Evolutionary conservation across 2,329 filamentous ascomycete genomes (phyloP), one percentile per base, ranked within the genome.

Genomic region (Penicillium sp.): DNA sequence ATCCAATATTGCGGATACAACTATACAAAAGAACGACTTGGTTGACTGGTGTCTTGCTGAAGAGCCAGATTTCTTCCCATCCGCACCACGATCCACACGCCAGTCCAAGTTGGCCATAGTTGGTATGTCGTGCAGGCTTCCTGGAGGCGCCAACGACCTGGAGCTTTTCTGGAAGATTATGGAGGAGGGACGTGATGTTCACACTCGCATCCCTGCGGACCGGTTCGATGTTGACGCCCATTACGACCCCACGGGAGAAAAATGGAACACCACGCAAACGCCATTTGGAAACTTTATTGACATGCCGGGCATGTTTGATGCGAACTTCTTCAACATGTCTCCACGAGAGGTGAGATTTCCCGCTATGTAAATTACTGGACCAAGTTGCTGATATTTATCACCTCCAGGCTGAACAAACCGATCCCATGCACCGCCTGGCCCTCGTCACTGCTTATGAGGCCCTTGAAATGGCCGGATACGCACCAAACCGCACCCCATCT

Each of bases 361-460:
- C n/a, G n/a, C n/a, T n/a, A n/a, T n/a, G n/a, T n/a, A n/a, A n/a
- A n/a, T n/a, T n/a, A n/a, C n/a, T n/a, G n/a, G n/a, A n/a, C n/a
- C n/a, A n/a, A n/a, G n/a, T n/a, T n/a, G n/a, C n/a, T n/a, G n/a
- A n/a, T n/a, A n/a, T n/a, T n/a, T n/a, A n/a, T n/a, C n/a, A n/a
- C n/a, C n/a, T n/a, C n/a, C n/a, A n/a, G n/a, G 88, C 87, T 17
- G 80, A 81, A 44, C 85, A 89, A 67, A 89, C 86, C 1, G 88
- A 91, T 67, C 88, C 67, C 0, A 50, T 53, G 47, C 66, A 70
- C 26, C 51, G 69, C 3, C 42, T 69, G 1, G 84, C 86, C 1
- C 71, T 92, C n/a, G 80, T 84, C 4, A 90, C 87, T 1, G 86
- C 87, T 1, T 91, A 90, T 61, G 88, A 91, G 66, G 88, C 88